Evolutionary conservation across 352 stramenopile species (phyloP), one percentile per base, ranked within the genome.

Genomic region (Phytopythium delawarense): DNA sequence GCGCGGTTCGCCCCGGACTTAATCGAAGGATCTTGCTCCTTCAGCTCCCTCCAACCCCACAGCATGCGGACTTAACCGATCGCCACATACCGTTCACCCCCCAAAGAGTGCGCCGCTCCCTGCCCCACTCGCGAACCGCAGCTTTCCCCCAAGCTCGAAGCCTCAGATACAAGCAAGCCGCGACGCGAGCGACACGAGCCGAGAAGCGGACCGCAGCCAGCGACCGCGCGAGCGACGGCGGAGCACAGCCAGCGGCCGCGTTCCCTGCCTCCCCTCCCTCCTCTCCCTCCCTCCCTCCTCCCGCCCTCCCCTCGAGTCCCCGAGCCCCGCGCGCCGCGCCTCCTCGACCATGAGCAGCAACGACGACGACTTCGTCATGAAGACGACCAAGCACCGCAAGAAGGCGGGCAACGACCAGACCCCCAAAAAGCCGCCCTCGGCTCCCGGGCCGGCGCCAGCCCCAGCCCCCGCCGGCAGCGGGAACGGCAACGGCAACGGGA

Each of bases 281-380:
- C 32, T 7, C 52, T 20, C 12, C 53, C 32, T 57, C 44, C 30
- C 30, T 32, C 21, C 34, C 57, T 15, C 44, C 20, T 48, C 16
- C n/a, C n/a, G 5, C 53, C 9, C 35, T 40, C 9, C 35, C 35
- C 35, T 40, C 35, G 12, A 40, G 35, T 30, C 35, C 35, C 35
- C 35, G 35, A 50, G 52, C 53, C n/a, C 25, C 18, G 23, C 21
- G 23, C 23, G 25, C 21, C 18, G 30, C 35, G 7, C 20, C 60
- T 15, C 18, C 8, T 42, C 49, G 55, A 76, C 66, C 63, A 79
- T 70, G 64, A 75, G 64, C 59, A 71, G 75, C 62, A 78, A 70
- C 65, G 76, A 87, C 65, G 82, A 88, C 62, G 79, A 88, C 45
- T 91, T 91, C 64, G 79, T 89, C 61, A 91, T 77, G 45, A 91